phyloP scores from a whole-genome alignment of 306 rosid genomes.

The Vicia sativa region DNA sequence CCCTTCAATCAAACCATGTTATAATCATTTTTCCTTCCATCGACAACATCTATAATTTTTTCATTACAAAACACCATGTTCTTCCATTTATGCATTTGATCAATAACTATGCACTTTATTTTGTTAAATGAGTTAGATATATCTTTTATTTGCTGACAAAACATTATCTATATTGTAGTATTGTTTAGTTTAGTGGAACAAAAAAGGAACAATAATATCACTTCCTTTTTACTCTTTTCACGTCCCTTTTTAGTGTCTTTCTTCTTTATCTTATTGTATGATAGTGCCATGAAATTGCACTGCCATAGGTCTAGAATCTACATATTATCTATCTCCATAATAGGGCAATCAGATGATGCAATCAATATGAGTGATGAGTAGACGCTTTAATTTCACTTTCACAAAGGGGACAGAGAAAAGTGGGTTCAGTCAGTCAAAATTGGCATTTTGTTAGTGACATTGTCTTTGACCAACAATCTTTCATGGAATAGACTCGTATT shows the following conservation, averaged over 20 bases:
- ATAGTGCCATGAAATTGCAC: constrained; percentile 27
- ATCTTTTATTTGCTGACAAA: too few relatives aligned
- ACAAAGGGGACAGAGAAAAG: constrained; percentile 1
- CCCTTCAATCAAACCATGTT: too few relatives aligned
- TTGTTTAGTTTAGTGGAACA: constrained; percentile 9
- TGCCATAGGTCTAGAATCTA: constrained; percentile 16
- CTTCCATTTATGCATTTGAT: neutral
- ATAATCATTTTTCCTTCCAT: too few relatives aligned
- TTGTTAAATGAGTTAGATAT: neutral
- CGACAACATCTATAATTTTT: too few relatives aligned
- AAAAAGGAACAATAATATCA: constrained; percentile 13
- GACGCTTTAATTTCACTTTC: constrained; percentile 29
- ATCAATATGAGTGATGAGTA: constrained; percentile 14
- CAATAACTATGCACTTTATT: neutral
- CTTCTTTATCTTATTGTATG: neutral
- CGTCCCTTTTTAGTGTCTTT: neutral
- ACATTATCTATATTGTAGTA: too few relatives aligned
- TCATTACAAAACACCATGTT: neutral
- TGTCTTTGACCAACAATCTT: constrained; percentile 24
- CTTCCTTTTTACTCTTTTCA: constrained; percentile 11
- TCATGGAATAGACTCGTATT: neutral
- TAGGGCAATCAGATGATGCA: constrained; percentile 4
- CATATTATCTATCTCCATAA: constrained; percentile 26
- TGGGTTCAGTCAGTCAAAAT: constrained; percentile 37
- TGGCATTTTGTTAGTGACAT: constrained; percentile 25